These are phyloP conservation scores for Phytophthora kernoviae DNA, from an alignment of 352 stramenopile species.

Conservation along the genomic window DNA sequence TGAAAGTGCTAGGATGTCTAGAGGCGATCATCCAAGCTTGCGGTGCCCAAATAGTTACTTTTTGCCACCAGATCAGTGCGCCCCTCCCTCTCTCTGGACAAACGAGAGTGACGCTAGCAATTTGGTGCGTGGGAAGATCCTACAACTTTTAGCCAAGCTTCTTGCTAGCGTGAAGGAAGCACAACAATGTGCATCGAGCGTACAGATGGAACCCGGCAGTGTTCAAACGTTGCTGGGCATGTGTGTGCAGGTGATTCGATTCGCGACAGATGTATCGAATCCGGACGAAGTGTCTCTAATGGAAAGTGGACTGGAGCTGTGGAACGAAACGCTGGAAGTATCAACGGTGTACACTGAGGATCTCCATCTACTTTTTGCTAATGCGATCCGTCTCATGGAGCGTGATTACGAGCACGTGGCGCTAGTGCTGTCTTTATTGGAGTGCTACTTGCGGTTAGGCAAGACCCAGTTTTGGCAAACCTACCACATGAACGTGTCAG, in stretches of 20 bases:
- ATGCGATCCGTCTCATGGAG: conserved; percentile 69
- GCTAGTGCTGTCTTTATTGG: conserved; percentile 57
- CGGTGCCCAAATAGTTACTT: conserved; percentile 46
- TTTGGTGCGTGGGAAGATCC: conserved; percentile 80
- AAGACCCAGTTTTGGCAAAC: conserved; percentile 65
- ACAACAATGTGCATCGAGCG: conserved; percentile 9
- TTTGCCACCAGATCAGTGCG: conserved; percentile 70
- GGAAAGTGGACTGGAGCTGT: conserved; percentile 81
- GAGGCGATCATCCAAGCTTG: conserved; percentile 76
- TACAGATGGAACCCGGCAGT: conserved; percentile 18
- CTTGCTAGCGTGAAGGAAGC: conserved; percentile 63
- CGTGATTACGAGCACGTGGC: conserved; percentile 83
- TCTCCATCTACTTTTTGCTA: conserved; percentile 69
- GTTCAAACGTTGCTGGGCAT: conserved; percentile 63
- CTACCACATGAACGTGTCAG: conserved; percentile 51
- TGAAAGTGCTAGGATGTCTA: conserved; percentile 77
- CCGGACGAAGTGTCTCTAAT: conserved; percentile 87
- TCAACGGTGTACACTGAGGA: conserved; percentile 62
- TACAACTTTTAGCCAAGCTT: conserved; percentile 75
- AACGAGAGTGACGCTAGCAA: conserved; percentile 77
- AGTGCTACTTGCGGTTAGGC: conserved; percentile 71
- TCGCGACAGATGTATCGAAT: conserved; percentile 79
- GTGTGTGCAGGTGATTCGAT: conserved; percentile 70
- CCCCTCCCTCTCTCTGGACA: conserved; percentile 74
- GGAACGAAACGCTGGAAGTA: conserved; percentile 60